These are phyloP conservation scores for Colletotrichum sp. DNA, from an alignment of 2,329 filamentous ascomycete genomes.

Conservation along the genomic window DNA sequence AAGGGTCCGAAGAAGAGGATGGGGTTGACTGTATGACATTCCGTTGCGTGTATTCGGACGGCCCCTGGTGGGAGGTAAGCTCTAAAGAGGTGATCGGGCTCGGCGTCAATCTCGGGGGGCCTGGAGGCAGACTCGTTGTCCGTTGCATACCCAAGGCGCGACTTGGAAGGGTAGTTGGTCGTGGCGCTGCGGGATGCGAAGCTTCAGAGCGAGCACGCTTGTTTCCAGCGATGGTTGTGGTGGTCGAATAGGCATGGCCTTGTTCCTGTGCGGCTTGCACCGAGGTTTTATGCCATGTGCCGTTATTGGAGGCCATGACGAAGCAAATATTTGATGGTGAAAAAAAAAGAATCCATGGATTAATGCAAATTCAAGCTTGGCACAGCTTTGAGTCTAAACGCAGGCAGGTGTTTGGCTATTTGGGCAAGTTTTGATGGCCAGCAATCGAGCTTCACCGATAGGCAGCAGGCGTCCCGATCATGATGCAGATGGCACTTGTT, in stretches of 20 bases:
- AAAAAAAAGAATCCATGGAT: background rate
- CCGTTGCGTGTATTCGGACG: conserved; percentile 64
- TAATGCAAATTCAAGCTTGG: background rate
- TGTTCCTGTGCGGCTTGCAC: conserved; percentile 49
- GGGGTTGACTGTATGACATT: conserved; percentile 58
- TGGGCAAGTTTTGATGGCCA: background rate
- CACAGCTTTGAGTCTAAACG: background rate
- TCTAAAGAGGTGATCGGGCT: conserved; percentile 50
- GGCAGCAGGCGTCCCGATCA: background rate
- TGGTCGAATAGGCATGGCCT: conserved; percentile 41
- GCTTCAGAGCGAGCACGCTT: conserved; percentile 43
- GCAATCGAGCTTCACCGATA: background rate
- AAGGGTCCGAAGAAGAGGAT: conserved; percentile 53
- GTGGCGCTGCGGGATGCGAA: background rate
- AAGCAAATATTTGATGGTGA: background rate
- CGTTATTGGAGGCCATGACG: conserved; percentile 44
- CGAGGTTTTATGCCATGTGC: conserved; percentile 55
- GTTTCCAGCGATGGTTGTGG: conserved; percentile 48
- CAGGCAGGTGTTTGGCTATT: background rate
- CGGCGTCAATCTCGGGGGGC: conserved; percentile 38
- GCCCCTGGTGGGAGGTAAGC: conserved; percentile 21
- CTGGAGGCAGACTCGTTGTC: conserved; percentile 34
- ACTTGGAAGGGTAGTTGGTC: background rate
- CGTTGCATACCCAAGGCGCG: conserved; percentile 34
- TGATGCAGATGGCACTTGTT: conserved; percentile 2